Evolutionary conservation across 345 rosid genomes (phyloP), one percentile per base, ranked within the genome.

Genomic region (Microthlaspi erraticum): DNA sequence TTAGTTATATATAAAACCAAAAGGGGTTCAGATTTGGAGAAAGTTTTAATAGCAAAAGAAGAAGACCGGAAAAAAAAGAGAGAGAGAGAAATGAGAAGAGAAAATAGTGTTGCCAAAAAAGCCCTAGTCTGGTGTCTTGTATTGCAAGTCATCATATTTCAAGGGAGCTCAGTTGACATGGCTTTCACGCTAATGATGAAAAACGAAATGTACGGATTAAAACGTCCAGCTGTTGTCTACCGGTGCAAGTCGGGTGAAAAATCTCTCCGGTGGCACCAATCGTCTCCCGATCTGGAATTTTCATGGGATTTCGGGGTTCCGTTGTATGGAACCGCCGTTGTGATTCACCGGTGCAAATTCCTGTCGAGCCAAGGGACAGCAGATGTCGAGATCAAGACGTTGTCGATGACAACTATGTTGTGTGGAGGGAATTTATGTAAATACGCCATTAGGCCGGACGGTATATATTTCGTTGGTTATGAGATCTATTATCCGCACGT

Each of bases 291-390:
- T 9, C 14, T 64, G 29, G 72, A 60, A 7, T 75, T 67, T 60
- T 11, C 58, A 2, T 68, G 78, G 78, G 69, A 75, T 33, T 75
- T 75, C 14, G 49, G 67, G 1, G 78, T 74, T 13, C 78, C 78
- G 0, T 73, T 73, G 10, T 74, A 52, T 45, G 78, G 78, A 41
- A 74, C 29, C 37, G 78, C 49, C 37, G 57, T 67, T 6, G 78
- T 74, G 7, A 68, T 74, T 45, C 78, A 74, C 78, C 49, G 16
- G 39, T 74, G 78, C 29, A 36, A 68, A 2, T 74, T 74, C 58
- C 1, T 38, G 64, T 74, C 78, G 19, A 74, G 78, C 64, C 73
- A 74, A 67, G 78, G 78, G 16, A 74, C 78, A 34, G 69, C 73
- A 9, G 64, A 67, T 1, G 56, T 67, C 7, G 68, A 37, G 34